phyloP scores from a whole-genome alignment of 306 rosid genomes.

The Coriaria nepalensis region DNA sequence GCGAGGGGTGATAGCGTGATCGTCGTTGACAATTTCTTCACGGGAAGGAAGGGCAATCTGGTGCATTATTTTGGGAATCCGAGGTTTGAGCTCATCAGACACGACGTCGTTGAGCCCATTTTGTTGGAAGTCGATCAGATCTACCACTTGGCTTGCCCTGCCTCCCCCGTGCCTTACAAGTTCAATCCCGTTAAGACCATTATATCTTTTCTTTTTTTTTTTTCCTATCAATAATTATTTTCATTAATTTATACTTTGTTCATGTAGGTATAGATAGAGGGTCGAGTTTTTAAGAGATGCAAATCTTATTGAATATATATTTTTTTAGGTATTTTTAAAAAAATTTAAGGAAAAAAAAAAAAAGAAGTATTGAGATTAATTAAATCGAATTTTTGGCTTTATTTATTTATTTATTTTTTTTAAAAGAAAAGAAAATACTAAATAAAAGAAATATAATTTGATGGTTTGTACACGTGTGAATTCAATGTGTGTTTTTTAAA shows the following conservation, averaged over 20 bases:
- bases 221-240: background rate
- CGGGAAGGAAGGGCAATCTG: slow-evolving; percentile 69
- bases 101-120: slow-evolving; percentile 84
- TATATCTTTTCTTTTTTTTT: slow-evolving; percentile 45
- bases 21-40: slow-evolving; percentile 75
- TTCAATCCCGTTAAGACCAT: slow-evolving; percentile 93
- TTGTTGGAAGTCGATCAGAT: slow-evolving; percentile 88
- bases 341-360: no score
- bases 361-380: no score
- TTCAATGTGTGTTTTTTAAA: no score
- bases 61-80: slow-evolving; percentile 67
- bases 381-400: background rate
- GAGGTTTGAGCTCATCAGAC: slow-evolving; percentile 73
- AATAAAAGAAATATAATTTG: no score
- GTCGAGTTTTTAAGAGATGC: no score
- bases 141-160: slow-evolving; percentile 92
- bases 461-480: no score
- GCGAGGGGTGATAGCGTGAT: slow-evolving; percentile 72
- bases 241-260: no score
- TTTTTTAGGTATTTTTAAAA: no score
- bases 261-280: no score
- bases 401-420: background rate
- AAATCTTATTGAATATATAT: no score
- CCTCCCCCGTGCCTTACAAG: slow-evolving; percentile 92
- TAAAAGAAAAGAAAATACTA: no score